Evolutionary conservation across 2,329 filamentous ascomycete genomes (phyloP).

Genomic region (Venturia aucupariae): DNA sequence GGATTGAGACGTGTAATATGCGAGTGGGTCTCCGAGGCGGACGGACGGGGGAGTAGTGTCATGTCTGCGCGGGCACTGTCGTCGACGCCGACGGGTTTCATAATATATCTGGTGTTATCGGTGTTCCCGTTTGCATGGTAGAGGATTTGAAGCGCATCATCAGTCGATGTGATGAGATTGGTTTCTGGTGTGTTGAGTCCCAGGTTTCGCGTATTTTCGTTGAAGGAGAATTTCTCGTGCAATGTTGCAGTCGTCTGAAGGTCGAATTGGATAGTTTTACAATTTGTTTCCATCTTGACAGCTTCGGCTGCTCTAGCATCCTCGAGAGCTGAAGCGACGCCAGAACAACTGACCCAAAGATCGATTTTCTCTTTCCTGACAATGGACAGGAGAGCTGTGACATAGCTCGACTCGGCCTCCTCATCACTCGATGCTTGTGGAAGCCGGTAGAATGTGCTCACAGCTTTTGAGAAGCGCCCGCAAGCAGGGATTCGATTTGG

Average conservation of each 20-base stretch:
- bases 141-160: not conserved
- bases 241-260: constrained; percentile 47
- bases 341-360: constrained; percentile 66
- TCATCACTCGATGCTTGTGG: constrained; percentile 27
- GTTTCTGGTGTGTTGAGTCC: constrained; percentile 47
- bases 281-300: constrained; percentile 48
- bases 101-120: constrained; percentile 41
- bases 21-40: constrained; percentile 41
- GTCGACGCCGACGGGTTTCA: constrained; percentile 57
- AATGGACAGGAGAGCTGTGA: constrained; percentile 47
- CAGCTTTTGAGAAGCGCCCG: constrained; percentile 49
- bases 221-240: constrained; percentile 58
- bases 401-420: constrained; percentile 41
- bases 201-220: constrained; percentile 45
- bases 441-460: constrained; percentile 47
- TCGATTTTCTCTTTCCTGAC: constrained; percentile 53
- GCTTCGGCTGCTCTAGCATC: constrained; percentile 57
- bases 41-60: constrained; percentile 51
- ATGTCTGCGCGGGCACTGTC: constrained; percentile 51
- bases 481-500: constrained; percentile 37
- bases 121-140: too few relatives aligned
- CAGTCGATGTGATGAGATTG: constrained; percentile 23
- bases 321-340: constrained; percentile 55
- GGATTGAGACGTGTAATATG: constrained; percentile 48
- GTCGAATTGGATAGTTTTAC: constrained; percentile 56